Conservation (phyloP, 176 grass and related monocot genomes). For the Typha latifolia region DNA sequence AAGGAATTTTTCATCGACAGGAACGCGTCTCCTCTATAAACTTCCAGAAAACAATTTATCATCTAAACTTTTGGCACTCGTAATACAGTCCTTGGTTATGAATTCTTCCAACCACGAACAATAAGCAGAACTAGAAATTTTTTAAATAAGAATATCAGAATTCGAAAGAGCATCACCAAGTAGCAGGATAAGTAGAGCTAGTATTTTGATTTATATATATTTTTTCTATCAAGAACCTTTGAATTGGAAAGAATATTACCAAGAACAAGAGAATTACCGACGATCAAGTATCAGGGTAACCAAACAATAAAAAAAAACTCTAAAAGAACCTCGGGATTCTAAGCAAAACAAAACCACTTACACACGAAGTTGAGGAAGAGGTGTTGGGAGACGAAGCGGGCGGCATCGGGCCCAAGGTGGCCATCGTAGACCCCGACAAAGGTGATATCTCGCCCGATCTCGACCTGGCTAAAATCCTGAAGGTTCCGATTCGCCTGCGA, state of each 20-base stretch:
- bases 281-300: not conserved
- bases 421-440: constrained; percentile 35
- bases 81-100: too few species aligned
- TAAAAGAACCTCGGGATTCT: not conserved
- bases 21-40: too few species aligned
- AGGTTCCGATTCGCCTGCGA: constrained; percentile 26
- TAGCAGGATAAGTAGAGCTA: too few species aligned
- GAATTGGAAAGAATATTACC: not conserved
- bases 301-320: not conserved
- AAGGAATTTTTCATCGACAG: too few species aligned
- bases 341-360: not conserved
- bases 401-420: constrained; percentile 26
- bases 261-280: not conserved
- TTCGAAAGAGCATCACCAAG: too few species aligned
- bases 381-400: constrained; percentile 20
- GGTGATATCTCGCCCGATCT: constrained; percentile 13
- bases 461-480: constrained; percentile 28
- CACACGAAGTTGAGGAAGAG: constrained; percentile 28
- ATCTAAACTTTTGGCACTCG: too few species aligned
- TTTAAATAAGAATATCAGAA: too few species aligned
- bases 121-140: too few species aligned
- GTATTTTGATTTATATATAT: too few species aligned
- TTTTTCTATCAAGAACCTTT: not conserved
- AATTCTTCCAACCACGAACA: too few species aligned
- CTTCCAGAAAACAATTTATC: too few species aligned